Conservation (phyloP, 1,139 yeast species). For the Taphrina communis region DNA sequence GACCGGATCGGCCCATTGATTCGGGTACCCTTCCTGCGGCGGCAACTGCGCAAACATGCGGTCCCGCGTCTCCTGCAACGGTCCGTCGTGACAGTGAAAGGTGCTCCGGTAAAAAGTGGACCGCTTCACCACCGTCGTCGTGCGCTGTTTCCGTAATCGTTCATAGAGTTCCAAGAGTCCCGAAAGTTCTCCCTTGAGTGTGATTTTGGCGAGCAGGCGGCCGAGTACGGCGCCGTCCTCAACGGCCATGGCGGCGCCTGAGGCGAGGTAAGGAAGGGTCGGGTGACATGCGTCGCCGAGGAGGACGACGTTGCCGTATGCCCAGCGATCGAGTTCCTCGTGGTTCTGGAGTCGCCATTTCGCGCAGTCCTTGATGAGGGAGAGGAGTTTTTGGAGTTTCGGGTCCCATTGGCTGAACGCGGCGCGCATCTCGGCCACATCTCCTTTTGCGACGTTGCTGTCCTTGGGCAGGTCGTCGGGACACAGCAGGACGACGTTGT, state of each 20-base stretch:
- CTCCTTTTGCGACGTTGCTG: slow-evolving; percentile 48
- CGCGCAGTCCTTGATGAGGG: slow-evolving; percentile 46
- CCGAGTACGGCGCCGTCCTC: slow-evolving; percentile 50
- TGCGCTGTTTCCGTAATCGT: slow-evolving; percentile 50
- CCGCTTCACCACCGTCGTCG: slow-evolving; percentile 50
- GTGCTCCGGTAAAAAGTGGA: slow-evolving; percentile 48
- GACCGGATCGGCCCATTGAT: slow-evolving; percentile 27
- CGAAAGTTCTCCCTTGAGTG: slow-evolving; percentile 49
- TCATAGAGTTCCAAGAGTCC: slow-evolving; percentile 47
- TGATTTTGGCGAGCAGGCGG: slow-evolving; percentile 52
- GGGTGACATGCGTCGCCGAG: slow-evolving; percentile 56
- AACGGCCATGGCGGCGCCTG: slow-evolving; percentile 54
- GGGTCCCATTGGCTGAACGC: slow-evolving; percentile 53
- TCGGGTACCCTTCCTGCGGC: slow-evolving; percentile 27
- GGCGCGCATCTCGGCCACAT: slow-evolving; percentile 49
- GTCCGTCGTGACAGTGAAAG: slow-evolving; percentile 51
- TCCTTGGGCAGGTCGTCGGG: slow-evolving; percentile 49
- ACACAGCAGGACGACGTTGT: slow-evolving; percentile 48
- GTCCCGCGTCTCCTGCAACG: slow-evolving; percentile 49
- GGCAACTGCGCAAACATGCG: slow-evolving; percentile 10
- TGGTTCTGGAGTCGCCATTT: slow-evolving; percentile 53
- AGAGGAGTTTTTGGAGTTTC: slow-evolving; percentile 48
- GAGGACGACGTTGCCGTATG: slow-evolving; percentile 49
- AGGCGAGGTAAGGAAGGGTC: slow-evolving; percentile 55
- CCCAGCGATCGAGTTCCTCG: slow-evolving; percentile 48